These are phyloP conservation scores for Auriscalpium vulgare DNA, from an alignment of 768 basidiomycete species.

Conservation along the genomic window DNA sequence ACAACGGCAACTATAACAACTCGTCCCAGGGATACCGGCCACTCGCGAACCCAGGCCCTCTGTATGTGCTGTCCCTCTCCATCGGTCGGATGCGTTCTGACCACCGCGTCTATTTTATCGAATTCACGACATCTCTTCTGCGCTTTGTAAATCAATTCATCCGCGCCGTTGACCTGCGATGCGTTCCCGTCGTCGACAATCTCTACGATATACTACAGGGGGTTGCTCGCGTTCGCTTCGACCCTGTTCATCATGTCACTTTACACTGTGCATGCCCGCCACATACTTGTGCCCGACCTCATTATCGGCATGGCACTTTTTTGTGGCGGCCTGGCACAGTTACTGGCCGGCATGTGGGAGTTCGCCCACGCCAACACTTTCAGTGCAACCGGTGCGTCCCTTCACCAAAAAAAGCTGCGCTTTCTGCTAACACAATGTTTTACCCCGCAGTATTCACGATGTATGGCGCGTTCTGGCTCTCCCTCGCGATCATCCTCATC, in stretches of 20 bases:
- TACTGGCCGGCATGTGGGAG: constrained; percentile 85
- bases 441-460: constrained; percentile 60
- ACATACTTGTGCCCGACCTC: constrained; percentile 51
- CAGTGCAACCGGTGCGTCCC: constrained; percentile 59
- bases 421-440: background rate
- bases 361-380: constrained; percentile 52
- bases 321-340: constrained; percentile 77
- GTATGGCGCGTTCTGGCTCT: constrained; percentile 87
- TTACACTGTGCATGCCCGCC: constrained; percentile 55
- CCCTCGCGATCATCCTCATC: constrained; percentile 65
- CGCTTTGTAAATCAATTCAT: too few relatives aligned
- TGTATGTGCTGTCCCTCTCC: too few relatives aligned
- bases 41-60: too few relatives aligned
- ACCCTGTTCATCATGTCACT: constrained; percentile 75
- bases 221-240: constrained; percentile 79
- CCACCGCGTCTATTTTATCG: too few relatives aligned
- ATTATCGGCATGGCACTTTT: constrained; percentile 84
- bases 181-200: too few relatives aligned
- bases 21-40: too few relatives aligned
- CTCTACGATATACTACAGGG: constrained; percentile 45
- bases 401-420: background rate
- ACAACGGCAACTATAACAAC: too few relatives aligned
- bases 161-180: too few relatives aligned
- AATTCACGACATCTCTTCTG: too few relatives aligned
- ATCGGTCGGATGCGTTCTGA: too few relatives aligned